A percentile compares a stretch with the other conserved stretches of the same genome.
Evolutionary conservation across 352 stramenopile species (phyloP).

Genomic region (Pythium insidiosum): DNA sequence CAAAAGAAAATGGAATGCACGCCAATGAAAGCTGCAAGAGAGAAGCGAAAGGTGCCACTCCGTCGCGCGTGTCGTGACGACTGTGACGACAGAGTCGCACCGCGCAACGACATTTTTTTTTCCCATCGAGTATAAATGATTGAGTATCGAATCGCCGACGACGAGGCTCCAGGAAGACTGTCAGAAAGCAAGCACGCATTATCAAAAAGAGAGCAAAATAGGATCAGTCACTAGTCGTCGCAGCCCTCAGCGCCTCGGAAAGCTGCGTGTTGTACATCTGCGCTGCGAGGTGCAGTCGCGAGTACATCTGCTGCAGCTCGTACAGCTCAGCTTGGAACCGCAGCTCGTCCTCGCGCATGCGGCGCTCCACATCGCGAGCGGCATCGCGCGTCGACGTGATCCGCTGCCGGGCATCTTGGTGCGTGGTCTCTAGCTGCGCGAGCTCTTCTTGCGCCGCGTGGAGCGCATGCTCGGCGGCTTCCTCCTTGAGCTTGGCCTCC

Average conservation of each 20-base stretch:
- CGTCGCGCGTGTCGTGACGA: no score
- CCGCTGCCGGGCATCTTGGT: constrained; percentile 38
- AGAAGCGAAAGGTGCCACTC: no score
- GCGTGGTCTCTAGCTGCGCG: constrained; percentile 34
- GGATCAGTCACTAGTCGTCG: no score
- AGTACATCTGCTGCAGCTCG: constrained; percentile 67
- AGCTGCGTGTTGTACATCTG: constrained; percentile 68
- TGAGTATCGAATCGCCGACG: no score
- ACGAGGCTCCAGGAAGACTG: no score
- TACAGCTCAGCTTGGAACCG: constrained; percentile 57
- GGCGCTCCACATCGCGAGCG: constrained; percentile 50
- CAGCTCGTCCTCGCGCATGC: constrained; percentile 56
- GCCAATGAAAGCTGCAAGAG: no score
- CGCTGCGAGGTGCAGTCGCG: constrained; percentile 42
- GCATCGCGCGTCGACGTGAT: constrained; percentile 42
- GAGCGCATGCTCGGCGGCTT: constrained; percentile 48
- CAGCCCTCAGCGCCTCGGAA: constrained; percentile 43
- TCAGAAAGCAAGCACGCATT: no score
- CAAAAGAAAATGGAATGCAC: no score
- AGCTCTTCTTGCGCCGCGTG: constrained; percentile 44
- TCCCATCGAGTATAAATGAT: no score
- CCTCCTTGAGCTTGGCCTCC: constrained; percentile 56
- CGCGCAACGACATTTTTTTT: no score
- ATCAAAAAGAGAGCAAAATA: no score
- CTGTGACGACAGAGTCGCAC: no score